Percentiles rank a stretch among this genome's conserved stretches.
Conservation (phyloP, 129 eudicot genomes). For the Cynara cardunculus region DNA sequence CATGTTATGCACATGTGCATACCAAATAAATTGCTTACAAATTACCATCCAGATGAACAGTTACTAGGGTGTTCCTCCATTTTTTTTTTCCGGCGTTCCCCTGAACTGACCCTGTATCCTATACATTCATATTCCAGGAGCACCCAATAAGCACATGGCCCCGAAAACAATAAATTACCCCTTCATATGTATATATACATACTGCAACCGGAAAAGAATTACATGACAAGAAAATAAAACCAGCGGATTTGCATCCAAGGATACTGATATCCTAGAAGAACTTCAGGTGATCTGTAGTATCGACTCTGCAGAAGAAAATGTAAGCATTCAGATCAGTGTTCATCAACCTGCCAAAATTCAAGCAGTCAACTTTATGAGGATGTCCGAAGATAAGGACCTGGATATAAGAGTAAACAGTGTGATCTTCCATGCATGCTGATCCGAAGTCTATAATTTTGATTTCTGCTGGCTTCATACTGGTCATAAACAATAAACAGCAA, state of each 20-base stretch:
- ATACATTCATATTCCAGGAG: too few species aligned
- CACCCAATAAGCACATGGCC: too few species aligned
- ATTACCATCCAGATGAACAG: too few species aligned
- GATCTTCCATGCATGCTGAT: conserved; percentile 99
- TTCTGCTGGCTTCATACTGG: conserved; percentile 82
- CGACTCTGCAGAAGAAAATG: conserved; percentile 76
- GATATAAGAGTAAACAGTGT: conserved; percentile 94
- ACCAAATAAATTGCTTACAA: too few species aligned
- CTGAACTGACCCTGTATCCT: too few species aligned
- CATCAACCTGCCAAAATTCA: conserved; percentile 18
- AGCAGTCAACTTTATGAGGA: conserved; percentile 6
- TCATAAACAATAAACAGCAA: conserved; percentile 24
- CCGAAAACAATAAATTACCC: too few species aligned
- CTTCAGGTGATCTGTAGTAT: conserved; percentile 99
- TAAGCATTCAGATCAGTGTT: conserved; percentile 18
- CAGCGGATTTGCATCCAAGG: conserved; percentile 35
- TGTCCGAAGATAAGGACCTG: conserved; percentile 48
- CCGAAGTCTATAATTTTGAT: conserved; percentile 97
- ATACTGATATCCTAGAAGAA: conserved; percentile 97
- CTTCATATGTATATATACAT: background rate
- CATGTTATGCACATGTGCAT: too few species aligned
- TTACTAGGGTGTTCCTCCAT: too few species aligned
- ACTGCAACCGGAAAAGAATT: background rate
- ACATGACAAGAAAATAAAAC: background rate
- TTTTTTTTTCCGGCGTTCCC: too few species aligned